Base-by-base conservation (phyloP, 805 yeast genomes). In the Cyberlindnera nakhonratchasimensis region DNA sequence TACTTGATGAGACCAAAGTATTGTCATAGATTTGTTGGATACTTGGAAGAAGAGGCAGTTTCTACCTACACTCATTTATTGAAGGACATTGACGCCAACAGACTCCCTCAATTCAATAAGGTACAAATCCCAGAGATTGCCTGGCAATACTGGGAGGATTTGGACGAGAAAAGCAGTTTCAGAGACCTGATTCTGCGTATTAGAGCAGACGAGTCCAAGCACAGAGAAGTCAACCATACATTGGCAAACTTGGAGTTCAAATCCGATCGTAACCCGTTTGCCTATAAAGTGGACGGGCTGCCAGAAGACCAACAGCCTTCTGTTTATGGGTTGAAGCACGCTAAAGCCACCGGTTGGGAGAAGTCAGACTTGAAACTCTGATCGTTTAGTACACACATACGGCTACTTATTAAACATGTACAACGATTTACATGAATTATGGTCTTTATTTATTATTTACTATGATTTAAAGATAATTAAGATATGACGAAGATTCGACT, bases 181-280 rank as follows among this genome's bases (percentile, higher is more conserved):
- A 67, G 69, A 45, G 87, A 82, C 48, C 69, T 83, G 56, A 66
- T 83, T 35, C 69, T 71, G 45, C 71, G 79, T 51, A 67, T 83
- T 19, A 72, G 89, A 48, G 90, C 90, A 2, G 90, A 82, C 55
- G 90, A 82, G 61, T 82, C 87, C 30, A 82, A 82, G 58, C 89
- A 82, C 57, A 71, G 90, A 61, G 90, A 83, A 55, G 89, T 83
- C 22, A 83, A 82, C 63, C 90, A 82, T 54, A 83, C 89, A 0
- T 72, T 82, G 55, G 89, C 86, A 12, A 82, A 82, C 53, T 69
- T 82, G 52, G 59, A 69, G 40, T 77, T 69, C 48, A 57, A 57
- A 32, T 39, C 35, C 1, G 88, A 83, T 57, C 70, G 87, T 53
- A 83, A 83, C 55, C 90, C 90, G 12, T 83, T 77, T 60, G 88